phyloP scores from a whole-genome alignment of 2,329 filamentous ascomycete species.

The Chlorencoelia australis region DNA sequence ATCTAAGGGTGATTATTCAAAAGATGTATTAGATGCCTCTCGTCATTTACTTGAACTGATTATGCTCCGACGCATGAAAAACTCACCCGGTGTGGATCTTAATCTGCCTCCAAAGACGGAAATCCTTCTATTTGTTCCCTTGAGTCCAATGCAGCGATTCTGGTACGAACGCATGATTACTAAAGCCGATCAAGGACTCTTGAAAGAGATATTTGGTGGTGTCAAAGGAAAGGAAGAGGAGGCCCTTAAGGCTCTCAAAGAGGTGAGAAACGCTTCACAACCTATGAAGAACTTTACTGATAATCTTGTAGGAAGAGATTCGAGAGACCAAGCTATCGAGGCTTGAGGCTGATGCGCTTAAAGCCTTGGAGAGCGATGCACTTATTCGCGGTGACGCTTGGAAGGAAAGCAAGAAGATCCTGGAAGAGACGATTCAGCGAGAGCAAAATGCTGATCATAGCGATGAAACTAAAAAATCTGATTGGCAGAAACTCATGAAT shows the following conservation, averaged over 20 bases:
- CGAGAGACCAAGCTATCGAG: constrained; percentile 21
- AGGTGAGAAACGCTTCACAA: constrained; percentile 29
- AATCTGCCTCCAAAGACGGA: constrained; percentile 48
- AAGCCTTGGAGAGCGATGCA: constrained; percentile 25
- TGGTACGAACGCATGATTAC: constrained; percentile 50
- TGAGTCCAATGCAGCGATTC: constrained; percentile 47
- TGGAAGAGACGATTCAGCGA: constrained; percentile 32
- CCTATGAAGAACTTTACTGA: no score
- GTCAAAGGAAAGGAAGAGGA: constrained; percentile 34
- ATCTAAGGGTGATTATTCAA: constrained; percentile 41
- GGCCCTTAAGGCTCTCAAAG: constrained; percentile 27
- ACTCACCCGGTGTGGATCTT: constrained; percentile 41
- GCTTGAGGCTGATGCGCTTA: constrained; percentile 26
- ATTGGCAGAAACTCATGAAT: constrained; percentile 62
- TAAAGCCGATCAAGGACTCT: constrained; percentile 37
- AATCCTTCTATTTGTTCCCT: constrained; percentile 44
- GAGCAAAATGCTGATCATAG: constrained; percentile 14
- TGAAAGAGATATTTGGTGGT: constrained; percentile 42
- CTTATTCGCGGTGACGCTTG: constrained; percentile 31
- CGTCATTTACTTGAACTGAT: constrained; percentile 43
- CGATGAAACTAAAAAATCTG: constrained; percentile 23
- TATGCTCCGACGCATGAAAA: constrained; percentile 50
- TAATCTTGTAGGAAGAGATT: no score
- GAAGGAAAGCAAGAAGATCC: constrained; percentile 35
- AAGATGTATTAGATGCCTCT: constrained; percentile 41